Evolutionary conservation across 768 basidiomycete genomes (phyloP).

Genomic region (Botryobasidium botryosum): DNA sequence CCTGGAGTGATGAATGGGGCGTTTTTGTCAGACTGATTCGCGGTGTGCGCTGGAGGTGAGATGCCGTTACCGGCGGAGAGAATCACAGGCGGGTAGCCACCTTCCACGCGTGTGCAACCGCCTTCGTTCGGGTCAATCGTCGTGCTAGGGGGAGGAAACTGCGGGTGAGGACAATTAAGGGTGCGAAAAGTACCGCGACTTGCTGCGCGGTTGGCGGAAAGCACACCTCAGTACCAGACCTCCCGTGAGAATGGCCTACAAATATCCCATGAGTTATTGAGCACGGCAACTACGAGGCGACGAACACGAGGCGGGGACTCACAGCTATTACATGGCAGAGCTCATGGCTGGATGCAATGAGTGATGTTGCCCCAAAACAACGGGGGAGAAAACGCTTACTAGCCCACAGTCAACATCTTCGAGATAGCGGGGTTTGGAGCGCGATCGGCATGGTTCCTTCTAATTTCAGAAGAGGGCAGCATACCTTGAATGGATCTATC

Average conservation of each 20-base stretch:
- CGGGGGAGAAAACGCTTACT: conserved; percentile 16
- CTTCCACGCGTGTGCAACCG: conserved; percentile 50
- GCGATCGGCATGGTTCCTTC: neutral
- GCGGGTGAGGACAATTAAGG: neutral
- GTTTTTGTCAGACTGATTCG: neutral
- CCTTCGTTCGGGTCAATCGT: conserved; percentile 76
- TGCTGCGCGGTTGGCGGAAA: too few relatives aligned
- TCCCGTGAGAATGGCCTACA: conserved; percentile 62
- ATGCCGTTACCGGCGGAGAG: conserved; percentile 31
- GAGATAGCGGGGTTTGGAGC: neutral
- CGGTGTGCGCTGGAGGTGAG: neutral
- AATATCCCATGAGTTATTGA: too few relatives aligned
- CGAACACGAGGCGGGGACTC: conserved; percentile 17
- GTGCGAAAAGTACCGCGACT: neutral
- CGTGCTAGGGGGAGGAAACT: conserved; percentile 21
- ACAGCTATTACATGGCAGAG: conserved; percentile 69
- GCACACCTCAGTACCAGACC: conserved; percentile 51
- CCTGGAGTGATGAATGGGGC: conserved; percentile 22
- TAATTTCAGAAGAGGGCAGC: neutral
- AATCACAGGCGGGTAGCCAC: conserved; percentile 53
- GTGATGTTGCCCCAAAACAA: neutral
- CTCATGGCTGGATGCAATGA: conserved; percentile 32
- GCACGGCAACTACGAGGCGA: conserved; percentile 2
- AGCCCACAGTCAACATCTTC: conserved; percentile 64
- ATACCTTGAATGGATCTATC: conserved; percentile 51